Evolutionary conservation across 2,329 filamentous ascomycete genomes (phyloP).

Genomic region (Periconia macrospinosa): DNA sequence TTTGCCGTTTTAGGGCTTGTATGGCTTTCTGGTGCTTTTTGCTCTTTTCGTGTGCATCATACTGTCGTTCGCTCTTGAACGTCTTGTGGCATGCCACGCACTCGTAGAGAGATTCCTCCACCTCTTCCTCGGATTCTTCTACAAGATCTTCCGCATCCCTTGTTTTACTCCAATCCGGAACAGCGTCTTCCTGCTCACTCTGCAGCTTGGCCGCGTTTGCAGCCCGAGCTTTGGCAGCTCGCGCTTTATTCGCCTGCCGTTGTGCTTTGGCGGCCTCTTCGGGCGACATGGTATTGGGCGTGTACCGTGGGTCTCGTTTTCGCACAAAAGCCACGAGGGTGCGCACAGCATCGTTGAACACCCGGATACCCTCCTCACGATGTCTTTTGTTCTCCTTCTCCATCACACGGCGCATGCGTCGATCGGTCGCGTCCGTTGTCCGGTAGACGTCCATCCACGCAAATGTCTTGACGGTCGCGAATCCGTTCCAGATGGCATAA

Average conservation of each 20-base stretch:
- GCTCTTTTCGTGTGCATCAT: constrained; percentile 88
- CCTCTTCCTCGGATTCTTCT: constrained; percentile 56
- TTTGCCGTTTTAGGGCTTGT: constrained; percentile 75
- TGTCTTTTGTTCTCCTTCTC: constrained; percentile 91
- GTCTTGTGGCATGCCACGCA: constrained; percentile 66
- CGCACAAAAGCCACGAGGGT: constrained; percentile 85
- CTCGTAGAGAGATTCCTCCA: constrained; percentile 58
- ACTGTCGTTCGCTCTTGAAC: constrained; percentile 91
- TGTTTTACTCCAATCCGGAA: constrained; percentile 76
- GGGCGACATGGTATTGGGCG: constrained; percentile 75
- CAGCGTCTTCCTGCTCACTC: constrained; percentile 59
- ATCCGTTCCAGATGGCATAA: constrained; percentile 78
- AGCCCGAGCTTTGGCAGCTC: constrained; percentile 80
- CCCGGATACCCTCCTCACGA: constrained; percentile 77
- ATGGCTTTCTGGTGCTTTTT: constrained; percentile 93
- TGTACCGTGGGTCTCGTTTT: constrained; percentile 86
- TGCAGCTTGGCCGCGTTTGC: constrained; percentile 76
- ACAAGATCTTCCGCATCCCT: constrained; percentile 58
- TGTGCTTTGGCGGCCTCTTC: constrained; percentile 77
- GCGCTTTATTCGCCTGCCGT: constrained; percentile 76
- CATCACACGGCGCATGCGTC: constrained; percentile 79
- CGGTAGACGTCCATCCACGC: constrained; percentile 87
- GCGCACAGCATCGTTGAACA: constrained; percentile 91
- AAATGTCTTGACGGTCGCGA: constrained; percentile 83
- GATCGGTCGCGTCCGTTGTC: constrained; percentile 83